A percentile compares a stretch with the other conserved stretches of the same genome.
Evolutionary conservation across 371 early-diverging fungal species (phyloP).

Genomic region (Rhizopus delemar): DNA sequence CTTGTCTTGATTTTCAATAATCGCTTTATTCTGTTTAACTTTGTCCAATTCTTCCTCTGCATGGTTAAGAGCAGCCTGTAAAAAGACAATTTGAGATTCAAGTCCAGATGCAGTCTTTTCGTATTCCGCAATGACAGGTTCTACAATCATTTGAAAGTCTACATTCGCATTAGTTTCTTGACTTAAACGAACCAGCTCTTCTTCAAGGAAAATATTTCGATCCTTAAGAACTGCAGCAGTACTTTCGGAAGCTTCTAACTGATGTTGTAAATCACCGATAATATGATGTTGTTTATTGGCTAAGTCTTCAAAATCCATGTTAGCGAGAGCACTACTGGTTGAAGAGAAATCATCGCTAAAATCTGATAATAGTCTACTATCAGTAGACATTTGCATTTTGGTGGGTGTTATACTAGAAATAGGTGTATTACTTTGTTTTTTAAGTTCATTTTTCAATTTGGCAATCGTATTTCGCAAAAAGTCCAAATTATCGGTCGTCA

Average conservation of each 20-base stretch:
- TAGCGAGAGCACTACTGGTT: slow-evolving; percentile 11
- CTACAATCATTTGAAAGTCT: slow-evolving; percentile 64
- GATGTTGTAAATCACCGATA: slow-evolving; percentile 44
- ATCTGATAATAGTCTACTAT: slow-evolving; percentile 10
- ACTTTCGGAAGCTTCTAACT: slow-evolving; percentile 40
- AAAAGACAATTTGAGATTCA: slow-evolving; percentile 60
- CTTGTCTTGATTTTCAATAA: slow-evolving; percentile 41
- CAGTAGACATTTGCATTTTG: slow-evolving; percentile 4
- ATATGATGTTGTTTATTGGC: slow-evolving; percentile 36
- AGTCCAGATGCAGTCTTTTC: slow-evolving; percentile 62
- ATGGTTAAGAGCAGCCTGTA: slow-evolving; percentile 55
- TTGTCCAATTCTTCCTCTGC: slow-evolving; percentile 57
- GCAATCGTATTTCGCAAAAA: slow-evolving; percentile 56
- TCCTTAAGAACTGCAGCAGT: slow-evolving; percentile 28
- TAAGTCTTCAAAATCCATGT: slow-evolving; percentile 34
- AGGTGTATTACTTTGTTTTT: slow-evolving; percentile 31
- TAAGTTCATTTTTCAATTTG: slow-evolving; percentile 59
- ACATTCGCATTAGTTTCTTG: slow-evolving; percentile 16
- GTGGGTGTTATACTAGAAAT: slow-evolving; percentile 7
- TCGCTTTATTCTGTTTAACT: slow-evolving; percentile 32
- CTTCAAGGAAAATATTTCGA: slow-evolving; percentile 35
- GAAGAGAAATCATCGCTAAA: slow-evolving; percentile 17
- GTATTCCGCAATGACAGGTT: slow-evolving; percentile 73
- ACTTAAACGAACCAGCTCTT: slow-evolving; percentile 30
- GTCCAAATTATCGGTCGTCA: slow-evolving; percentile 62